Base-by-base conservation (phyloP, 345 rosid genomes). In the Salix viminalis region DNA sequence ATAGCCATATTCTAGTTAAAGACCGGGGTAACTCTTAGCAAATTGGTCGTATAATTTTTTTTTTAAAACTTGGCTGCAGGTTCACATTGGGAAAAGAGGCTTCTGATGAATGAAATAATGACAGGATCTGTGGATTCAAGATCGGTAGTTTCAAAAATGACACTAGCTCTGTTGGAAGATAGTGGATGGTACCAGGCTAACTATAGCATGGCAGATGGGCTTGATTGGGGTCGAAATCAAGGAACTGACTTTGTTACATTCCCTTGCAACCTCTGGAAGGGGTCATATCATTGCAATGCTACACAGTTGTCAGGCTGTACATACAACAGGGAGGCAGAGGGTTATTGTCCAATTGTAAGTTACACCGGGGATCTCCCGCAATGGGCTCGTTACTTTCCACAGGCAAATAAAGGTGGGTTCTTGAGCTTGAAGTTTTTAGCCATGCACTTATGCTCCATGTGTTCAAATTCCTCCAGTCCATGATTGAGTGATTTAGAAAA, bases 111-210 rank as follows among this genome's bases (percentile, higher is more conserved):
- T 79, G 99, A 96, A 87, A 93, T 96, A 76, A 96, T 96, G 99
- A 96, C 99, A 15, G 99, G 99, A 65, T 96, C 99, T 44, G 99
- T 96, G 37, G 99, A 96, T 83, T 92, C 98, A 30, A 86, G 95
- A 88, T 96, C 99, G 65, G 98, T 96, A 5, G 98, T 96, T 82
- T 96, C 99, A 16, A 96, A 92, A 87, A 96, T 94, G 98, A 96
- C 98, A 54, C 83, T 96, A 36, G 99, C 99, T 28, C 84, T 96
- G 73, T 82, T 96, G 81, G 99, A 96, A 84, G 99, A 93, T 80
- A 96, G 99, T 80, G 99, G 99, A 56, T 96, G 99, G 99, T 96
- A 94, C 85, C 90, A 88, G 85, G 97, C 98, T 85, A 91, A 96
- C 77, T 96, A 96, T 84, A 96, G 95, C 74, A 89, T 96, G 98